Percentiles rank a stretch among this genome's conserved stretches.
These are phyloP conservation scores for Zygosaccharomyces pseudorouxii DNA, from an alignment of 805 yeast species.

Conservation along the genomic window DNA sequence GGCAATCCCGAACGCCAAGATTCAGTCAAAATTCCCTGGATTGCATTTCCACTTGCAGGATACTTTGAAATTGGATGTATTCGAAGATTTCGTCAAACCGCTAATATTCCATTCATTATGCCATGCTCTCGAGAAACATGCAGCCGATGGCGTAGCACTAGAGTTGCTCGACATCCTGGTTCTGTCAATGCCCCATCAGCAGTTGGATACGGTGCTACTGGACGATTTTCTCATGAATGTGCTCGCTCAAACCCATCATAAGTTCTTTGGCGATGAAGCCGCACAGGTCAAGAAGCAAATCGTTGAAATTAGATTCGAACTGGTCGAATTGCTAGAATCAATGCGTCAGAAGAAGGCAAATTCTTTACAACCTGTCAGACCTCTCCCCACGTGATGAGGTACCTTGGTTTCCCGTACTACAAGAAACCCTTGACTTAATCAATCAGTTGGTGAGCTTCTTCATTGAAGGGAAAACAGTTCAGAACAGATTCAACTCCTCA, in stretches of 20 bases:
- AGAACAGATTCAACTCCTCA: neutral
- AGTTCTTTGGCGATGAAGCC: slow-evolving; percentile 12
- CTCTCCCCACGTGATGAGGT: slow-evolving; percentile 11
- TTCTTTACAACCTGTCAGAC: neutral
- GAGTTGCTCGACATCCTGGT: slow-evolving; percentile 19
- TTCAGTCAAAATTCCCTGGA: slow-evolving; percentile 11
- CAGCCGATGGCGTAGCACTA: slow-evolving; percentile 12
- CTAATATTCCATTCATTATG: slow-evolving; percentile 10
- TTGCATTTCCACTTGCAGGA: slow-evolving; percentile 16
- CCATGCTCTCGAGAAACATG: slow-evolving; percentile 9
- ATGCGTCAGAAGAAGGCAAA: slow-evolving; percentile 6
- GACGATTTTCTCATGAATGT: slow-evolving; percentile 11
- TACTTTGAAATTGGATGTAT: slow-evolving; percentile 11
- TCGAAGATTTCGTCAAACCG: slow-evolving; percentile 16
- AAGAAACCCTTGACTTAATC: neutral
- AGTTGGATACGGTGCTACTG: slow-evolving; percentile 10
- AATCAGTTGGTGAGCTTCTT: neutral
- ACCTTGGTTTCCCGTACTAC: neutral
- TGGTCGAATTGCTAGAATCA: slow-evolving; percentile 10
- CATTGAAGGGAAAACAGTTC: neutral
- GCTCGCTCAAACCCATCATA: slow-evolving; percentile 14
- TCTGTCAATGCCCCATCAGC: slow-evolving; percentile 12
- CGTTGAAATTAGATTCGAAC: slow-evolving; percentile 2
- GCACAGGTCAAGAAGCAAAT: slow-evolving; percentile 7
- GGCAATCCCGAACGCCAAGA: slow-evolving; percentile 5